Evolutionary conservation across 108 stramenopile species (phyloP), one percentile per base, ranked within the genome.

Genomic region (Skeletonema grethae): DNA sequence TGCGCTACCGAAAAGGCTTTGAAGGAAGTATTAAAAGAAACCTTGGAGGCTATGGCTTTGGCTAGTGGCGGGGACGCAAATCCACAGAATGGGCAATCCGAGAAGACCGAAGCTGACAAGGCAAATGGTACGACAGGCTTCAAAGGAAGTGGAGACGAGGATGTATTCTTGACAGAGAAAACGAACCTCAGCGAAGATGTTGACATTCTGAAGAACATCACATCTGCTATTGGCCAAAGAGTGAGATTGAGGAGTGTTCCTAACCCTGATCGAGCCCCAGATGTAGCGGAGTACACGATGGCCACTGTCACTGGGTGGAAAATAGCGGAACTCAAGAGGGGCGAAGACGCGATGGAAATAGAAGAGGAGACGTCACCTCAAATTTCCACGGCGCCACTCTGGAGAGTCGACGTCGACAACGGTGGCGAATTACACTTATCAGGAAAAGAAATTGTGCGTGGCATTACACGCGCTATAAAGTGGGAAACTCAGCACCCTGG

Each of bases 1-100:
- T 85, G 82, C 32, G 61, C 70, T 10, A 64, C 79, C 59, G 94
- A 95, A 70, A 69, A 77, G n/a, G 67, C 74, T 8, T 67, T 95
- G 55, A 92, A 92, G 72, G 77, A 80, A 28, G 82, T 72, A 25
- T 70, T 95, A 62, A 92, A 95, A 67, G 88, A 88, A 57, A 84
- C 85, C 0, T 70, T 95, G 9, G 94, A 95, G 77, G 73, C 70
- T 66, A 77, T 79, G 79, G 66, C 76, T 50, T 83, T 72, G 65
- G 66, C 67, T 25, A 63, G 31, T 16, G 66, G 62, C 16, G 70
- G 65, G 28, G 66, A 67, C 18, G 45, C 43, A 1, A 69, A 59
- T 6, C 58, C 53, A 29, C 41, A 65, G 13, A 67, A 79, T 62
- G 63, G 56, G 0, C 56, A 62, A 20, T 43, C 32, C 22, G 80